Evolutionary conservation across 352 stramenopile species (phyloP).

Genomic region (Phytopythium ostracodes): DNA sequence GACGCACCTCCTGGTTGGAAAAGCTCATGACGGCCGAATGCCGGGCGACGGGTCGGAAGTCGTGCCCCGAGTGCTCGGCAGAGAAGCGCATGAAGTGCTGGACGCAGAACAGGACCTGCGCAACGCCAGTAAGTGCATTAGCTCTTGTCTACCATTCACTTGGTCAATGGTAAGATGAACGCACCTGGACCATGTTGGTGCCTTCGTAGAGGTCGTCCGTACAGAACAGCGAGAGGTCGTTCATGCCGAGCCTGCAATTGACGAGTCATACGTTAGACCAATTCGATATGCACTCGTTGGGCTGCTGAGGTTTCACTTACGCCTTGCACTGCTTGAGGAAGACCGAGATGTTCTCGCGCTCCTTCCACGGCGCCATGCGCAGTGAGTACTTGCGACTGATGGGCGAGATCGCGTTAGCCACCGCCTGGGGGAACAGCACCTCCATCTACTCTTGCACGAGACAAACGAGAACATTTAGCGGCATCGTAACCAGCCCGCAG

Average conservation of each 20-base stretch:
- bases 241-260: constrained; percentile 63
- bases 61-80: constrained; percentile 33
- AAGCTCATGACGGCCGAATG: constrained; percentile 37
- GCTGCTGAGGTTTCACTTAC: constrained; percentile 34
- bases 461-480: too few species aligned
- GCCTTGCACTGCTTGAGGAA: constrained; percentile 82
- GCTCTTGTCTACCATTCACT: not conserved
- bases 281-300: too few species aligned
- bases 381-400: constrained; percentile 72
- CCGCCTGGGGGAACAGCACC: constrained; percentile 46
- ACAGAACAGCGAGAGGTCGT: constrained; percentile 76
- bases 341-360: constrained; percentile 80
- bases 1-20: constrained; percentile 59
- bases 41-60: constrained; percentile 38
- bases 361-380: constrained; percentile 79
- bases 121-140: not conserved
- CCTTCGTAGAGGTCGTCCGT: constrained; percentile 83
- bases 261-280: not conserved
- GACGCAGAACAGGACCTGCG: constrained; percentile 60
- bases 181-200: constrained; percentile 78
- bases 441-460: too few species aligned
- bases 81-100: constrained; percentile 77
- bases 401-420: constrained; percentile 45
- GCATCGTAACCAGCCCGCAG: not conserved
- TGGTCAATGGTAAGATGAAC: not conserved